These are phyloP conservation scores for Colletotrichum chrysophilum DNA, from an alignment of 2,329 filamentous ascomycete species.

Conservation along the genomic window DNA sequence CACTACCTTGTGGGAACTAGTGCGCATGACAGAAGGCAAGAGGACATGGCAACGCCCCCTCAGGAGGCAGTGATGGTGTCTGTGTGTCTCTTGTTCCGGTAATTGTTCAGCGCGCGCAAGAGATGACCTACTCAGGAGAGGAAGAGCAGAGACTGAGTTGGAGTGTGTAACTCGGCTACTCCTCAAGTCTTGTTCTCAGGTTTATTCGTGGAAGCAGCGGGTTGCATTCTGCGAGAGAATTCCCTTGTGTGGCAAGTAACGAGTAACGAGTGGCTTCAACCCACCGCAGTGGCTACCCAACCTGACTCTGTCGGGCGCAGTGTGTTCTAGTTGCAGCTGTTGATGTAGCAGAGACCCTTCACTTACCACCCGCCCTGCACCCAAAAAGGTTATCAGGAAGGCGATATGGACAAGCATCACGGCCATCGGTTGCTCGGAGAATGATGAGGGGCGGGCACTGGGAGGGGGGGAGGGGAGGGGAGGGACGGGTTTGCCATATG, in stretches of 20 bases:
- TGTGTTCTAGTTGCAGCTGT: neutral
- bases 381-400: conserved; percentile 25
- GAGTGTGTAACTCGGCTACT: neutral
- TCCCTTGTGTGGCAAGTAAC: neutral
- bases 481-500: neutral
- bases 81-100: neutral
- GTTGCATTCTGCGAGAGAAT: neutral
- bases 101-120: neutral
- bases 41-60: neutral
- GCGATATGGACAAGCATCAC: conserved; percentile 28
- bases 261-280: neutral
- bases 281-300: neutral
- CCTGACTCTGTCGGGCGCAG: neutral
- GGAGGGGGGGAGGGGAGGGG: neutral
- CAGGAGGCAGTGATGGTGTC: neutral
- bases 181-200: neutral
- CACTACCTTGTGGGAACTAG: neutral
- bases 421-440: conserved; percentile 10
- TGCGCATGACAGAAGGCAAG: neutral
- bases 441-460: neutral
- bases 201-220: neutral
- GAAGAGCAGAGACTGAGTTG: neutral
- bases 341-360: conserved; percentile 6
- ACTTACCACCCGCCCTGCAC: conserved; percentile 5
- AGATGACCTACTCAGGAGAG: neutral